Percentiles rank a stretch among this genome's conserved stretches.
phyloP scores from a whole-genome alignment of 1,284 basidiomycete genomes.

The Rhizoctonia solani region DNA sequence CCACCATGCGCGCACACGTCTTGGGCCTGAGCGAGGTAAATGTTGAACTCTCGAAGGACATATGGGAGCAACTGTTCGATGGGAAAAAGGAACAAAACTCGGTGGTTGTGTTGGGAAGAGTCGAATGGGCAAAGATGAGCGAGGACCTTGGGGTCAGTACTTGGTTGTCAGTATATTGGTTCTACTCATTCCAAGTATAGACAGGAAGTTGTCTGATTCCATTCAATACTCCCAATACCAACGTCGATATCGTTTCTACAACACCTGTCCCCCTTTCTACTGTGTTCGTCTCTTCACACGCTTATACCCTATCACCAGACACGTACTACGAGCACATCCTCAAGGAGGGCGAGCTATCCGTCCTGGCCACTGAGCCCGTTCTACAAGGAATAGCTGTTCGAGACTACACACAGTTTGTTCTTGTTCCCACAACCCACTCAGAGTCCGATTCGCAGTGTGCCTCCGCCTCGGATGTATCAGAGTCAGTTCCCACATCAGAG shows the following conservation, averaged over 20 bases:
- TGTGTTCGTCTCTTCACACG: conserved; percentile 15
- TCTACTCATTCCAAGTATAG: not conserved
- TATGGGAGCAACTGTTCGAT: conserved; percentile 1
- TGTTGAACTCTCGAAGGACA: not conserved
- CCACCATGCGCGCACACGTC: conserved; percentile 2
- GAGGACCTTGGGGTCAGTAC: conserved; percentile 18
- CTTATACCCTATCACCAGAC: not conserved
- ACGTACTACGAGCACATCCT: conserved; percentile 38
- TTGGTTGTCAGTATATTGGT: no score
- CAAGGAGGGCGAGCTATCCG: conserved; percentile 39
- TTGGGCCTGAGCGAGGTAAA: not conserved
- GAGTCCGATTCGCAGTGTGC: conserved; percentile 39
- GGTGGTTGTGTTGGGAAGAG: not conserved
- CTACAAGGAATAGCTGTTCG: conserved; percentile 65
- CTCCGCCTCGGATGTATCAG: conserved; percentile 1
- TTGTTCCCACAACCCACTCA: conserved; percentile 49
- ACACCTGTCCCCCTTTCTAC: conserved; percentile 26
- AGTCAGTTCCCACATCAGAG: conserved; percentile 42
- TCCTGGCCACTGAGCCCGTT: conserved; percentile 63
- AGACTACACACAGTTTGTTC: conserved; percentile 61
- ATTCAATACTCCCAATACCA: not conserved
- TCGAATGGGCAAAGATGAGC: conserved; percentile 1
- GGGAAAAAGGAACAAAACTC: not conserved
- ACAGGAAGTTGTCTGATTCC: conserved; percentile 10
- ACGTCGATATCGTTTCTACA: not conserved